Percentiles rank a stretch among this genome's conserved stretches.
Conservation (phyloP, 495 filamentous ascomycete species). For the Evansstolkia leycettana region DNA sequence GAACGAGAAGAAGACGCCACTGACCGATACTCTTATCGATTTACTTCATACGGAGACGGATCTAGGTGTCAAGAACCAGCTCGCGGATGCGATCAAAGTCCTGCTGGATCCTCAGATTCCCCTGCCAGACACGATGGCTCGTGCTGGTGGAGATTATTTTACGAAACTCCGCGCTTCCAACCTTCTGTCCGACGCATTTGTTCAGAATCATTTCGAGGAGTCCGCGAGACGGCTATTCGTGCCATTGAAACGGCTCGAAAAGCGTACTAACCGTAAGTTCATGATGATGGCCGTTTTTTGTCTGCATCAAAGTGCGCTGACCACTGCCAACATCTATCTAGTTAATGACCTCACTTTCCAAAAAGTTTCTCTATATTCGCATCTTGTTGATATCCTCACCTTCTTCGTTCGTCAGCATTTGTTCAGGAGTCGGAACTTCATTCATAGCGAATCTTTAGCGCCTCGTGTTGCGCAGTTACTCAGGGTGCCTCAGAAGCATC, state of each 20-base stretch:
- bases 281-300: not conserved
- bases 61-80: conserved; percentile 88
- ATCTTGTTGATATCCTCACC: conserved; percentile 88
- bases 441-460: conserved; percentile 67
- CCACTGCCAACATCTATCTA: conserved; percentile 17
- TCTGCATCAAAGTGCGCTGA: too few species aligned
- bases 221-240: conserved; percentile 79
- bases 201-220: conserved; percentile 79
- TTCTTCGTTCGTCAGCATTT: conserved; percentile 88
- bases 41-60: conserved; percentile 83
- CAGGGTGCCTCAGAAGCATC: conserved; percentile 75
- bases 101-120: conserved; percentile 71
- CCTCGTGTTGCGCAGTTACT: conserved; percentile 76
- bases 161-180: conserved; percentile 49
- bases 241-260: conserved; percentile 73
- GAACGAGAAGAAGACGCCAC: conserved; percentile 68
- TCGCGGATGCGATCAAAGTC: conserved; percentile 91
- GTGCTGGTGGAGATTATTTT: conserved; percentile 57
- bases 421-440: conserved; percentile 77
- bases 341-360: conserved; percentile 56
- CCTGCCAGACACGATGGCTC: conserved; percentile 49
- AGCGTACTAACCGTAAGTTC: conserved; percentile 43
- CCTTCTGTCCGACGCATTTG: conserved; percentile 73
- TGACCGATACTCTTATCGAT: conserved; percentile 92
- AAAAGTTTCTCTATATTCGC: conserved; percentile 77